Percentiles rank a stretch among this genome's conserved stretches.
These are phyloP conservation scores for Mycena floridula DNA, from an alignment of 768 basidiomycete species.

Conservation along the genomic window DNA sequence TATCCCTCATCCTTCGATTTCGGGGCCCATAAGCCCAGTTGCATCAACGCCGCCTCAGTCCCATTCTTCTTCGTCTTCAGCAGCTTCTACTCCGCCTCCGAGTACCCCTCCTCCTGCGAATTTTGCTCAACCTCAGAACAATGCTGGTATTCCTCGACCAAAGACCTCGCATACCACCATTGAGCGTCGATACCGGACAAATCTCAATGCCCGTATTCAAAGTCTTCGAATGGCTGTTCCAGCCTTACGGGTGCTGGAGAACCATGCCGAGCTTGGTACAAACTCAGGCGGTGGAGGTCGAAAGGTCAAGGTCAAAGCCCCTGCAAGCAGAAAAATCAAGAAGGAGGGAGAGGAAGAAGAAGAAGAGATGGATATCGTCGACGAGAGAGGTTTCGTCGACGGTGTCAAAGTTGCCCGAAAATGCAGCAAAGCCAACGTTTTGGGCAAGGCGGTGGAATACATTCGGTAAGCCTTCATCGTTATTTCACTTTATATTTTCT, in stretches of 20 bases:
- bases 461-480: slow-evolving; percentile 45
- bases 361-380: slow-evolving; percentile 50
- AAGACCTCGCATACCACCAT: slow-evolving; percentile 90
- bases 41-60: slow-evolving; percentile 20
- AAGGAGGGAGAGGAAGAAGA: slow-evolving; percentile 26
- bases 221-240: slow-evolving; percentile 77
- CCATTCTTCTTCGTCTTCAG: slow-evolving; percentile 35
- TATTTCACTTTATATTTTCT: background rate
- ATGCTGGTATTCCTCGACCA: slow-evolving; percentile 34
- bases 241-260: slow-evolving; percentile 73
- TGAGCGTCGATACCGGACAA: slow-evolving; percentile 83
- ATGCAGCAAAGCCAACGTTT: slow-evolving; percentile 85
- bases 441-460: slow-evolving; percentile 89
- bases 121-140: slow-evolving; percentile 31
- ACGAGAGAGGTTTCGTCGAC: slow-evolving; percentile 81
- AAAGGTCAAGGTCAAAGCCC: slow-evolving; percentile 39
- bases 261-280: slow-evolving; percentile 31
- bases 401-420: slow-evolving; percentile 91
- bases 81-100: slow-evolving; percentile 23
- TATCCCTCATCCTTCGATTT: slow-evolving; percentile 3
- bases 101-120: slow-evolving; percentile 22
- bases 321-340: slow-evolving; percentile 22
- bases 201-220: slow-evolving; percentile 82
- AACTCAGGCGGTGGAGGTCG: slow-evolving; percentile 32
- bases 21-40: slow-evolving; percentile 24